Evolutionary conservation across 2,329 filamentous ascomycete genomes (phyloP), one percentile per base, ranked within the genome.

Genomic region (Bipolaris zeicola): DNA sequence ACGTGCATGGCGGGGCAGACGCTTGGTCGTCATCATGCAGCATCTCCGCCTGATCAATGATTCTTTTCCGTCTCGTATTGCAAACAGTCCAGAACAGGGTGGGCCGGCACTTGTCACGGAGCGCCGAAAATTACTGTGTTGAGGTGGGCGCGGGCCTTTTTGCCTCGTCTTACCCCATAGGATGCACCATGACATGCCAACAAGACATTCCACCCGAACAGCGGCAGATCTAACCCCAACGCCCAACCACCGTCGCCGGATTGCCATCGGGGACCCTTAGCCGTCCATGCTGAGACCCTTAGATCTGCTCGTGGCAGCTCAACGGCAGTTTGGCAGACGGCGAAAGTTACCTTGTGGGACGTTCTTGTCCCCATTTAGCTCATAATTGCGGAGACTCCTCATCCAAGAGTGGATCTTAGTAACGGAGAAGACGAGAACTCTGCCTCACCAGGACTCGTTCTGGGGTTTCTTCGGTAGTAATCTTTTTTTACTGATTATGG

Each of bases 121-220:
- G 63, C 71, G 71, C 70, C 65, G 67, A 67, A 50, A 72, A 67
- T 72, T 74, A 43, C 71, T 57, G 14, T 46, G 28, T 64, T 60
- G 31, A 57, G 60, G 31, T 38, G 20, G 36, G 33, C 46, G 49
- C 47, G 53, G 65, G 60, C 54, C 26, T 37, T 44, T 41, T 58
- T 48, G 55, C 61, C 38, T 60, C 44, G 45, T 64, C 8, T n/a
- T 22, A 34, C 39, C 52, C 38, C 53, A 50, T 38, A 28, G 16
- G 59, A 44, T 22, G 34, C 45, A 16, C 45, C 22, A 48, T 48
- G 45, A 48, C 45, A 64, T 46, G 44, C 42, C 52, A 47, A 46
- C 47, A 55, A 44, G 58, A 55, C 62, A 64, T 48, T 57, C 47
- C 53, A 58, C 55, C 44, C 33, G 41, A 55, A 60, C 53, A 46